Percentiles rank a stretch among this genome's conserved stretches.
These are phyloP conservation scores for Globisporangium recalcitrans DNA, from an alignment of 352 stramenopile genomes.

Conservation along the genomic window DNA sequence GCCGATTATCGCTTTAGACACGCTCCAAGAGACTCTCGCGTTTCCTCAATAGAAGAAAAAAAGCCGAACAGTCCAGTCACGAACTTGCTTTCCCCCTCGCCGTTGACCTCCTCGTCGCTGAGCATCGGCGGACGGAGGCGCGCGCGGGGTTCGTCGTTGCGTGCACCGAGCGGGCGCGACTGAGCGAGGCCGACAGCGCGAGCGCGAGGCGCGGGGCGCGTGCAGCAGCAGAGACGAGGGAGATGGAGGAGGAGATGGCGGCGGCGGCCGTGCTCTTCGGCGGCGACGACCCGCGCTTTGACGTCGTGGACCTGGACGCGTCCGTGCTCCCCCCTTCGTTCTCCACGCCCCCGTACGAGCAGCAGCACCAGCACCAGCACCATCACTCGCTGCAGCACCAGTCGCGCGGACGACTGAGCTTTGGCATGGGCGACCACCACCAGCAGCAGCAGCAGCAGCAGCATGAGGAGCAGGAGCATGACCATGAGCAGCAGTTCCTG, in stretches of 20 bases:
- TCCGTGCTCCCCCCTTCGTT: conserved; percentile 46
- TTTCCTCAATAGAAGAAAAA: neutral
- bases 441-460: neutral
- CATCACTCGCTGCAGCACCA: neutral
- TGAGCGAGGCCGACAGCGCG: conserved; percentile 15
- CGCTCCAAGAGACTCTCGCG: neutral
- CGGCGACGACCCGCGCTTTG: conserved; percentile 40
- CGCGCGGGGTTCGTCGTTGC: conserved; percentile 8
- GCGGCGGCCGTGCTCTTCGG: conserved; percentile 50
- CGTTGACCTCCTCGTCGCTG: conserved; percentile 3
- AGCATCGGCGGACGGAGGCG: conserved; percentile 7
- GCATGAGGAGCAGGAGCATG: neutral
- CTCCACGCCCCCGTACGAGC: conserved; percentile 19
- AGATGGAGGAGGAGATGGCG: conserved; percentile 50
- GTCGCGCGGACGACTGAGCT: conserved; percentile 8
- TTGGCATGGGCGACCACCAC: neutral
- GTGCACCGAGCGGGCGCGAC: conserved; percentile 2
- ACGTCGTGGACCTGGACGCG: conserved; percentile 44
- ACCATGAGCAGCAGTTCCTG: conserved; percentile 5
- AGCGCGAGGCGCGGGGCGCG: conserved; percentile 10
- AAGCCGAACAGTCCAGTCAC: conserved; percentile 4
- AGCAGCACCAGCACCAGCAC: neutral
- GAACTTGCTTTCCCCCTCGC: conserved; percentile 12
- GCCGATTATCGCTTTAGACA: neutral
- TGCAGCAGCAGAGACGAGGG: conserved; percentile 13